Base-by-base conservation (phyloP, 2,329 filamentous ascomycete species). In the Graphium sp. region DNA sequence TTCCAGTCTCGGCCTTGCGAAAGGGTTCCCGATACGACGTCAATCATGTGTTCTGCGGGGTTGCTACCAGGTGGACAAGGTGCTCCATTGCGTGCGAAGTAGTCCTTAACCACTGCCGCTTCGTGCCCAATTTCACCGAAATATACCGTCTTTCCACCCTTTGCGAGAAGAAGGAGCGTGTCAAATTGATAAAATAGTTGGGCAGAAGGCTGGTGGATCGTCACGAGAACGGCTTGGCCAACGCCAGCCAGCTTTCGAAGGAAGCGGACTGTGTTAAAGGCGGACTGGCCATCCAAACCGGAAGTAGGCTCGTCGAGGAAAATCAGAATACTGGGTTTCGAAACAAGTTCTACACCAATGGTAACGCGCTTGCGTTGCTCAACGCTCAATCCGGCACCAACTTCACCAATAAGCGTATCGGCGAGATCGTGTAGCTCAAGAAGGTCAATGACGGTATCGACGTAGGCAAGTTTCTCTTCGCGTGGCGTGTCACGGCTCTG, bases 11-110 rank as follows among this genome's bases (percentile, higher is more conserved):
- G 56, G 40, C 40, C 49, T 30, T 50, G 55, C 0, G 56, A 60
- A 1, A 62, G 41, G 20, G 49, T 44, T 1, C 66, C 65, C 2
- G 65, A 64, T 10, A 63, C 59, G 12, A 64, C 58, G 28, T 66
- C 60, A 29, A 84, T 66, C 71, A 84, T 82, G 56, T 74, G 79
- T 45, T 84, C 78, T 1, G 78, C 78, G 2, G 75, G 75, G 39
- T 84, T 84, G 12, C 66, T 68, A 1, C 69, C 64, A 1, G 54
- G 37, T 1, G 65, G 62, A 35, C 75, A 78, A 2, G 64, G 58
- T 1, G 68, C 72, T 5, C 75, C 78, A 34, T 79, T 64, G 13
- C 56, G 53, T 23, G 66, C 66, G 42, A 89, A 85, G 47, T 79
- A 79, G 15, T 53, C 55, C 24, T 60, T 62, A 31, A 79, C 45